Evolutionary conservation across 768 basidiomycete genomes (phyloP).

Genomic region (Hygrophoropsis aurantiaca): DNA sequence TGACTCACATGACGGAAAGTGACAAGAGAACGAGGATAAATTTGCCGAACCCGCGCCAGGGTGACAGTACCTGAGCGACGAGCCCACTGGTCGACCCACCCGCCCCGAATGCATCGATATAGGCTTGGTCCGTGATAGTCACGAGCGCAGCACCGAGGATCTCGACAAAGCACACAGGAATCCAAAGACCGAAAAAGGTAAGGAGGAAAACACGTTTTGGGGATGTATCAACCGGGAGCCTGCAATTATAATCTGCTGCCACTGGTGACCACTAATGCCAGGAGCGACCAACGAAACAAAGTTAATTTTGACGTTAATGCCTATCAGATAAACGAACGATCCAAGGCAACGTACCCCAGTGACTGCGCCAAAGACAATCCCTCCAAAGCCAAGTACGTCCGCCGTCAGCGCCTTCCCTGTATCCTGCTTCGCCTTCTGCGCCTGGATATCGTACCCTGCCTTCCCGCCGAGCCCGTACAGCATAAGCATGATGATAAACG

Average conservation of each 20-base stretch:
- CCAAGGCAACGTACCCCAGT: conserved; percentile 44
- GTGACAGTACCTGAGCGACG: conserved; percentile 41
- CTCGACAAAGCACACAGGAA: conserved; percentile 42
- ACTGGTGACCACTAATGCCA: conserved; percentile 44
- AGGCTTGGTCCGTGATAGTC: conserved; percentile 40
- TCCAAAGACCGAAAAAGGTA: conserved; percentile 51
- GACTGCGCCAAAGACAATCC: conserved; percentile 48
- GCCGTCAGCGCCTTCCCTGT: conserved; percentile 43
- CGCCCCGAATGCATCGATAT: conserved; percentile 37
- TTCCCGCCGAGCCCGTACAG: conserved; percentile 50
- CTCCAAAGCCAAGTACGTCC: conserved; percentile 52
- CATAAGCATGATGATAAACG: conserved; percentile 47
- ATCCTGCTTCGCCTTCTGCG: conserved; percentile 43
- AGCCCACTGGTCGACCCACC: conserved; percentile 44
- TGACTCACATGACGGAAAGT: conserved; percentile 40
- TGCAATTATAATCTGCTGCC: conserved; percentile 56
- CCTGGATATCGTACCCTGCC: conserved; percentile 44
- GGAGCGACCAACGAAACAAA: neutral
- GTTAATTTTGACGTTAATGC: neutral
- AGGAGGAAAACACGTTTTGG: conserved; percentile 44
- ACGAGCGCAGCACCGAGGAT: conserved; percentile 39
- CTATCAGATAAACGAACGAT: neutral
- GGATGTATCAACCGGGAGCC: conserved; percentile 44
- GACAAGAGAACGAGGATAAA: conserved; percentile 43
- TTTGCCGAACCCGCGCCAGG: conserved; percentile 43